Conservation (phyloP, 177 flowering plant genomes). For the Telopea speciosissima region DNA sequence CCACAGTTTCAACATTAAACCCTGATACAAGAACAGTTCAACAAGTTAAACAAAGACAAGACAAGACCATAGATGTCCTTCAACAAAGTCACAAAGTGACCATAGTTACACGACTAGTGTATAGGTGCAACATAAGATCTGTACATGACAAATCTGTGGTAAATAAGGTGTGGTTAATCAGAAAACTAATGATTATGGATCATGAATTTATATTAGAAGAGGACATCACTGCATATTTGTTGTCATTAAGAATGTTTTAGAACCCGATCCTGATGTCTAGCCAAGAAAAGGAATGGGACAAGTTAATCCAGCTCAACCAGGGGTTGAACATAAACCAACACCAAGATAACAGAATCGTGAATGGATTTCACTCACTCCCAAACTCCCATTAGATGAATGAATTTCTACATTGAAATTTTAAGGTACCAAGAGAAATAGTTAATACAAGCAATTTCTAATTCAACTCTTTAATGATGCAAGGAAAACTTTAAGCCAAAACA, state of each 20-base stretch:
- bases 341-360: no score
- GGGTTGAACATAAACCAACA: no score
- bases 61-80: background rate
- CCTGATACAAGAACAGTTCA: constrained; percentile 27
- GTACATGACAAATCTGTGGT: background rate
- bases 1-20: constrained; percentile 87
- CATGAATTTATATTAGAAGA: no score
- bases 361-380: no score
- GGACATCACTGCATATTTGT: background rate
- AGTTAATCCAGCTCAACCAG: no score
- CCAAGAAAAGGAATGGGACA: background rate
- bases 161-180: background rate
- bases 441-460: no score
- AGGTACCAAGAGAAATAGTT: no score
- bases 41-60: background rate
- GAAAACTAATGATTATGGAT: background rate
- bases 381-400: no score
- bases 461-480: no score
- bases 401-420: no score
- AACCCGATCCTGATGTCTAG: background rate
- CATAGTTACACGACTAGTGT: background rate
- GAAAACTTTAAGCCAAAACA: no score
- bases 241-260: background rate
- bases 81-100: background rate
- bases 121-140: background rate